A percentile compares a stretch with the other conserved stretches of the same genome.
Conservation (phyloP, 768 basidiomycete species). For the Baorangia bicolor region DNA sequence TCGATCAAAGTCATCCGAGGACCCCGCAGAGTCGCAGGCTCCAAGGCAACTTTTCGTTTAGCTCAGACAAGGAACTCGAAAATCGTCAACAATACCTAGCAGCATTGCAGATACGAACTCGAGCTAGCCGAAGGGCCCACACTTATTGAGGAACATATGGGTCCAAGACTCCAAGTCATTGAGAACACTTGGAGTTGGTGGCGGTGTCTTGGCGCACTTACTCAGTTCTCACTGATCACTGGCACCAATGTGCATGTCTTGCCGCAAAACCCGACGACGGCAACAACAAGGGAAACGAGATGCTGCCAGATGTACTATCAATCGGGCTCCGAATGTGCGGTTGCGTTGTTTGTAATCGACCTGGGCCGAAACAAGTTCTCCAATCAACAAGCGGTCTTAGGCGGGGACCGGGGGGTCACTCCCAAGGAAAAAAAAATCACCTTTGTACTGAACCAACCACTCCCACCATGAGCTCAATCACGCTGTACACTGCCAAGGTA, state of each 20-base stretch:
- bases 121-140: too few relatives aligned
- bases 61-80: neutral
- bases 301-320: neutral
- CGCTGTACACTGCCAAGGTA: slow-evolving; percentile 50
- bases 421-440: neutral
- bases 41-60: too few relatives aligned
- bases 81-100: neutral
- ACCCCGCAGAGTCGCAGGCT: too few relatives aligned
- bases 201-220: too few relatives aligned
- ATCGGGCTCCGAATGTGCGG: neutral
- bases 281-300: too few relatives aligned
- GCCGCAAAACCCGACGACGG: too few relatives aligned
- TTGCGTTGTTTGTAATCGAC: neutral
- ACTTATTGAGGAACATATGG: too few relatives aligned
- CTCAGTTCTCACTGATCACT: too few relatives aligned
- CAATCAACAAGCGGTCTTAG: neutral
- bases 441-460: neutral
- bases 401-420: neutral
- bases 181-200: too few relatives aligned
- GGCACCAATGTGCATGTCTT: too few relatives aligned
- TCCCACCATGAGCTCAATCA: slow-evolving; percentile 31
- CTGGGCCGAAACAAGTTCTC: too few relatives aligned
- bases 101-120: neutral
- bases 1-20: neutral
- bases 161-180: too few relatives aligned